Conservation (phyloP, 176 grass and related monocot genomes). For the Pharus latifolius region DNA sequence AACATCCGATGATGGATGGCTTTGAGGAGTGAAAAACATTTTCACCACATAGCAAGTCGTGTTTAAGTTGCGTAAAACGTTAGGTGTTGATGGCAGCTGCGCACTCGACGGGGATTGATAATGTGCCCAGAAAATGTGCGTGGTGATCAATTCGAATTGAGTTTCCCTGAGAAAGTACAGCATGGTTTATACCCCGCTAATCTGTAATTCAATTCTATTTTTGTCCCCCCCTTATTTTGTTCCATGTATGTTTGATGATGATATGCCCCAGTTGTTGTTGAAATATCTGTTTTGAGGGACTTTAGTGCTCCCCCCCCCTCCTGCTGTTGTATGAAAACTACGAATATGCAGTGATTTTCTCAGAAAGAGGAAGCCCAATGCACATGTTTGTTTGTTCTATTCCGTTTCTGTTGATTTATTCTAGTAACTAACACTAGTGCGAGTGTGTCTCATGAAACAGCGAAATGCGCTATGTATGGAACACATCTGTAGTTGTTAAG, state of each 20-base stretch:
- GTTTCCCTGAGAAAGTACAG: constrained; percentile 34
- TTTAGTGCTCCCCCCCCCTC: background rate
- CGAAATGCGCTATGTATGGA: too few relatives aligned
- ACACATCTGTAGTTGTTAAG: too few relatives aligned
- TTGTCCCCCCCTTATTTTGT: constrained; percentile 11
- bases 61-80: constrained; percentile 12
- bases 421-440: too few relatives aligned
- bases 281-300: constrained; percentile 12
- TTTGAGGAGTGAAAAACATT: constrained; percentile 43
- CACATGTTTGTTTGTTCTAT: constrained; percentile 14
- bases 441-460: too few relatives aligned
- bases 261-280: constrained; percentile 23
- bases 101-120: background rate
- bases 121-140: background rate
- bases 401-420: background rate
- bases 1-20: constrained; percentile 73
- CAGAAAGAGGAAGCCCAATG: constrained; percentile 21
- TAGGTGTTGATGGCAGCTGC: constrained; percentile 15
- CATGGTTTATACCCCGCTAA: constrained; percentile 34
- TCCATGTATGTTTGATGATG: constrained; percentile 44
- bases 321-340: constrained; percentile 35
- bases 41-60: constrained; percentile 21
- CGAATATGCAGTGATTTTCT: constrained; percentile 28
- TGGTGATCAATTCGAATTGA: background rate
- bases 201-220: constrained; percentile 56